phyloP scores from a whole-genome alignment of 495 filamentous ascomycete species.

The Daldinia grandis region DNA sequence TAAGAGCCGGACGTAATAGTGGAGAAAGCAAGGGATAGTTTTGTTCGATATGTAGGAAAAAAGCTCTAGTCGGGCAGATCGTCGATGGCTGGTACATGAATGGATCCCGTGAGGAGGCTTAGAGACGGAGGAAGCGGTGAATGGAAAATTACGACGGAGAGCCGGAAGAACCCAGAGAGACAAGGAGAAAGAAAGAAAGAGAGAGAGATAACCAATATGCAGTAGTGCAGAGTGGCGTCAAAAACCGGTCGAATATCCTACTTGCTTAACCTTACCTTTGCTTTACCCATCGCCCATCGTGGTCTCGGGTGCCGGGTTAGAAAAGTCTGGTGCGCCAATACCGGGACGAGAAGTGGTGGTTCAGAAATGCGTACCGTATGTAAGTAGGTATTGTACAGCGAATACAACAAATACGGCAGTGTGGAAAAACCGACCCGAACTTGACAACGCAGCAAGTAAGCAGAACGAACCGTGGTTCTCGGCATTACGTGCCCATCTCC shows the following conservation, averaged over 20 bases:
- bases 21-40: conserved; percentile 32
- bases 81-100: conserved; percentile 33
- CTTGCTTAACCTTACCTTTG: conserved; percentile 30
- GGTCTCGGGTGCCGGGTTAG: conserved; percentile 18
- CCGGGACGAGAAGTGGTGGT: conserved; percentile 23
- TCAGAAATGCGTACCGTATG: neutral
- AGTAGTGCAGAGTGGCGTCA: conserved; percentile 41
- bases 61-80: conserved; percentile 30
- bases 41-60: conserved; percentile 16
- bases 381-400: neutral
- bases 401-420: neutral
- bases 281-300: conserved; percentile 33
- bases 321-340: conserved; percentile 33
- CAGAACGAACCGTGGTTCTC: conserved; percentile 36
- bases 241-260: conserved; percentile 38
- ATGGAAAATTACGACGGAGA: conserved; percentile 36
- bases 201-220: conserved; percentile 15
- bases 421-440: conserved; percentile 10
- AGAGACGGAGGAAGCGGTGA: conserved; percentile 35
- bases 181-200: neutral
- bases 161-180: conserved; percentile 6
- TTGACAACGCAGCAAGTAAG: conserved; percentile 39
- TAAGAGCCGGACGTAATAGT: conserved; percentile 35
- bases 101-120: conserved; percentile 25
- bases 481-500: conserved; percentile 24